phyloP scores from a whole-genome alignment of 148 eudicot species.

The Amaranthus hypochondriacus region DNA sequence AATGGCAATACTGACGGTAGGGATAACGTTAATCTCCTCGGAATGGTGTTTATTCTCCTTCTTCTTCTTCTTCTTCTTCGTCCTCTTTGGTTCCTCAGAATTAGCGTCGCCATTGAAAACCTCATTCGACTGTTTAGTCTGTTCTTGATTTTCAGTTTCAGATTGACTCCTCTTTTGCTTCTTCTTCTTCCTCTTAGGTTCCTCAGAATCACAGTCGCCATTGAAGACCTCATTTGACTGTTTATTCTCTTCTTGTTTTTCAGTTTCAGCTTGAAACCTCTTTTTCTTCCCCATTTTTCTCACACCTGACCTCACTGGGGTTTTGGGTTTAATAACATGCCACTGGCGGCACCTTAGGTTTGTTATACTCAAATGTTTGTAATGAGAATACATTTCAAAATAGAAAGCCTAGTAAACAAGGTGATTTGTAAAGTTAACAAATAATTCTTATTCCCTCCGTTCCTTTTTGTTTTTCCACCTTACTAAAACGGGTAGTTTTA shows the following conservation, averaged over 20 bases:
- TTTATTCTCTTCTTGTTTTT: neutral
- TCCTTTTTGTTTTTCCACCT: no score
- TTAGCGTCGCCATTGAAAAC: neutral
- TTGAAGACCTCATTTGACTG: constrained; percentile 2
- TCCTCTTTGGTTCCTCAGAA: neutral
- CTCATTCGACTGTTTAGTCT: neutral
- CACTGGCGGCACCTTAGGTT: neutral
- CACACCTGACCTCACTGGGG: neutral
- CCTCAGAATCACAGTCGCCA: neutral
- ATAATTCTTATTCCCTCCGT: no score
- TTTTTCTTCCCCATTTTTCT: constrained; percentile 19
- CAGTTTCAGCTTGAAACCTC: neutral
- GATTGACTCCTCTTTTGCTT: constrained; percentile 9
- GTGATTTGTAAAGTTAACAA: no score
- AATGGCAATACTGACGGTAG: constrained; percentile 70
- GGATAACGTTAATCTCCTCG: constrained; percentile 20
- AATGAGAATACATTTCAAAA: neutral
- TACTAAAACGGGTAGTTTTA: no score
- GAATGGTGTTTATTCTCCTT: constrained; percentile 3
- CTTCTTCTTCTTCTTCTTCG: constrained; percentile 2
- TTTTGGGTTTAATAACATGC: neutral
- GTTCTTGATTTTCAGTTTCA: neutral
- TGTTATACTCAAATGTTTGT: neutral
- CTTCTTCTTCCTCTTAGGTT: constrained; percentile 6
- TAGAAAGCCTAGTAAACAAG: no score